Percentiles rank a stretch among this genome's conserved stretches.
phyloP scores from a whole-genome alignment of 345 rosid genomes.

The Syzygium oleosum region DNA sequence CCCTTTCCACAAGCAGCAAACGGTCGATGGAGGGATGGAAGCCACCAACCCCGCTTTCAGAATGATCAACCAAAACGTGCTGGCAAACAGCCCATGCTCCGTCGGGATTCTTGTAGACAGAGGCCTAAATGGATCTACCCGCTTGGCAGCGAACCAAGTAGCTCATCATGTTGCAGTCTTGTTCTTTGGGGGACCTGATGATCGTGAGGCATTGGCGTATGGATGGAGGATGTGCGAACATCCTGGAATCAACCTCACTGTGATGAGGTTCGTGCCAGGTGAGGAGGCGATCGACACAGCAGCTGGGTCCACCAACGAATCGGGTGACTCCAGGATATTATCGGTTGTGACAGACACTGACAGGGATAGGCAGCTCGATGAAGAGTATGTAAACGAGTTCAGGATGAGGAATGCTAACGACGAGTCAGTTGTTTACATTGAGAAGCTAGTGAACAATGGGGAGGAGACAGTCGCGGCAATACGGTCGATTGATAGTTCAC shows the following conservation, averaged over 20 bases:
- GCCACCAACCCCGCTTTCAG: constrained; percentile 78
- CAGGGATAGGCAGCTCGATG: constrained; percentile 45
- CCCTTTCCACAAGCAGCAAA: constrained; percentile 92
- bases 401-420: constrained; percentile 25
- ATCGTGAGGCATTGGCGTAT: constrained; percentile 75
- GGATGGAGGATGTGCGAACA: constrained; percentile 81
- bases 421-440: constrained; percentile 36
- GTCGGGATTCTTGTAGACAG: constrained; percentile 86
- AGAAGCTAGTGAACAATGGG: constrained; percentile 60
- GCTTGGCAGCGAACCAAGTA: constrained; percentile 36
- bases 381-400: constrained; percentile 45
- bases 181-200: constrained; percentile 88
- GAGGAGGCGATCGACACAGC: constrained; percentile 22
- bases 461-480: constrained; percentile 78
- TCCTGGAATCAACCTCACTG: constrained; percentile 51
- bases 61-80: constrained; percentile 68
- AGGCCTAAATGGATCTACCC: constrained; percentile 57
- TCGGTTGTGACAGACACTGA: constrained; percentile 17
- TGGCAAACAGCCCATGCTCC: constrained; percentile 73
- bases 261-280: constrained; percentile 44
- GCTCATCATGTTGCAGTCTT: constrained; percentile 65
- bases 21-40: constrained; percentile 97
- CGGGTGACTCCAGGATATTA: constrained; percentile 1
- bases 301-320: neutral
- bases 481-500: constrained; percentile 55